Percentiles rank a stretch among this genome's conserved stretches.
Evolutionary conservation across 805 yeast species (phyloP).

Genomic region (Starmerella riodocensis): DNA sequence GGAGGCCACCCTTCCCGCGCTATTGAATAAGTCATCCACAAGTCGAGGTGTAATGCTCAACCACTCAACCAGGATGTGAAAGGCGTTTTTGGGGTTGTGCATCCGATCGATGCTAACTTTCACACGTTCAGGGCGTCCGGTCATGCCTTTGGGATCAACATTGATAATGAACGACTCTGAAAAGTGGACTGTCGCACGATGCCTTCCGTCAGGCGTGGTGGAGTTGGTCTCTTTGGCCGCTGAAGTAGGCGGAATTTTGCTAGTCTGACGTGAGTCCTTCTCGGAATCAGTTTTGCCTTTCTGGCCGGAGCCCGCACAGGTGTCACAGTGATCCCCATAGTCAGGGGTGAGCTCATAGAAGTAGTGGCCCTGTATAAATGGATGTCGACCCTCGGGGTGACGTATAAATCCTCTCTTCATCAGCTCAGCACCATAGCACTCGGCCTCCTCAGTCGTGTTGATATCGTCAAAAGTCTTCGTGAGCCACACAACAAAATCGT

Average conservation of each 20-base stretch:
- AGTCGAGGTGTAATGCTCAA: conserved; percentile 73
- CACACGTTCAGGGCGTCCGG: conserved; percentile 64
- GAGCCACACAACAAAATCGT: conserved; percentile 77
- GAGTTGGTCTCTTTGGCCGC: background rate
- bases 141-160: conserved; percentile 57
- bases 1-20: conserved; percentile 74
- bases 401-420: conserved; percentile 58
- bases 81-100: conserved; percentile 90
- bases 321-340: conserved; percentile 26
- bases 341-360: conserved; percentile 62
- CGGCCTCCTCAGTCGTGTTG: conserved; percentile 71
- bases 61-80: conserved; percentile 88
- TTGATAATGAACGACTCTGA: conserved; percentile 17
- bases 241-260: background rate
- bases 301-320: background rate
- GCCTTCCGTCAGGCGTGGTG: background rate
- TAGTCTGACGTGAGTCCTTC: background rate
- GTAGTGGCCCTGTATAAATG: conserved; percentile 83
- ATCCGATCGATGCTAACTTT: conserved; percentile 82
- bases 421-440: conserved; percentile 59
- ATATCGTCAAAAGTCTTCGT: conserved; percentile 67
- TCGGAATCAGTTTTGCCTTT: background rate
- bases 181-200: conserved; percentile 10
- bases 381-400: conserved; percentile 77
- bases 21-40: conserved; percentile 61